These are phyloP conservation scores for Cryptococcus hybrid DNA, from an alignment of 1,284 basidiomycete genomes.

Conservation along the genomic window DNA sequence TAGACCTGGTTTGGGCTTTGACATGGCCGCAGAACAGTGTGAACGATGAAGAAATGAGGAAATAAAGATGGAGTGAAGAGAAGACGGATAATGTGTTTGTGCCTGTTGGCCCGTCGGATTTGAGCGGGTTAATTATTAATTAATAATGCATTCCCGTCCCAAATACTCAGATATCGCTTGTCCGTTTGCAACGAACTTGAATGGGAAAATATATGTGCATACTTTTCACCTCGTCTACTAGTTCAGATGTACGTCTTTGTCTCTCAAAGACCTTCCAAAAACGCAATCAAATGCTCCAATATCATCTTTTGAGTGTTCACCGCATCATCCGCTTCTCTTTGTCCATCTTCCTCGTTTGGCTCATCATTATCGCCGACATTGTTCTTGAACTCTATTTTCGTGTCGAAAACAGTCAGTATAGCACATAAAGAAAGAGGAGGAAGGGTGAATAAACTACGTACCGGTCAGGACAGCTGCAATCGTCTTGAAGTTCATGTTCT, in stretches of 20 bases:
- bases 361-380: constrained; percentile 30
- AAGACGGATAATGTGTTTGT: no score
- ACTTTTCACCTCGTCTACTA: no score
- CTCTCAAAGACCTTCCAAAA: constrained; percentile 20
- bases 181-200: no score
- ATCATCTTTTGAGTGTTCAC: constrained; percentile 28
- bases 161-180: background rate
- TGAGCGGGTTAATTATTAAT: no score
- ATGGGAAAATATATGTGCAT: no score
- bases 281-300: constrained; percentile 29
- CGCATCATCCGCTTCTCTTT: constrained; percentile 11
- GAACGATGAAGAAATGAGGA: no score
- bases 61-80: no score
- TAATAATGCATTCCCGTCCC: background rate
- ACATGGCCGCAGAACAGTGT: constrained; percentile 13
- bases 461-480: constrained; percentile 38
- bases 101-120: no score
- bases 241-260: background rate
- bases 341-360: constrained; percentile 10
- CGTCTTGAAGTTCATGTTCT: constrained; percentile 49
- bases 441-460: constrained; percentile 11
- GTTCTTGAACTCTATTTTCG: constrained; percentile 25
- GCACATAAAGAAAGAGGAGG: background rate
- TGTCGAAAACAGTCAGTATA: background rate
- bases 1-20: constrained; percentile 33